Percentiles rank a stretch among this genome's conserved stretches.
Conservation (phyloP, 2,329 filamentous ascomycete genomes). For the Onygena corvina region DNA sequence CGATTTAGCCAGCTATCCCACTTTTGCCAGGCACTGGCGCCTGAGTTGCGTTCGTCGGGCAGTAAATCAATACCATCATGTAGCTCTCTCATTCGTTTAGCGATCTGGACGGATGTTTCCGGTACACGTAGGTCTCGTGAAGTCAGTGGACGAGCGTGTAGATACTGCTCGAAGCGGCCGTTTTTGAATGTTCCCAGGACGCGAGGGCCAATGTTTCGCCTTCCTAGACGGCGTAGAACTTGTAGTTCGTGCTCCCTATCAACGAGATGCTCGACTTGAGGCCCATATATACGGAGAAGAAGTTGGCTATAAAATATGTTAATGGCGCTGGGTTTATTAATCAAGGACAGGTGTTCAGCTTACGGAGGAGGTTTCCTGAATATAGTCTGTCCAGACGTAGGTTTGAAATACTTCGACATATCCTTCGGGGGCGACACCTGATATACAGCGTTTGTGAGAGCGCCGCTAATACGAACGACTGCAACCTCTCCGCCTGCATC, state of each 20-base stretch:
- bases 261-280: constrained; percentile 89
- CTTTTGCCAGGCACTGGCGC: constrained; percentile 77
- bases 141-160: constrained; percentile 72
- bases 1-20: constrained; percentile 84
- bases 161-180: constrained; percentile 89
- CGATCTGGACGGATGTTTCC: constrained; percentile 81
- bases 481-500: constrained; percentile 33
- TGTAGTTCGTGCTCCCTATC: constrained; percentile 81
- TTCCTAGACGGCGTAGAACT: constrained; percentile 71
- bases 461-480: constrained; percentile 55
- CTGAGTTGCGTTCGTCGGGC: constrained; percentile 60
- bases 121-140: constrained; percentile 63
- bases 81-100: constrained; percentile 92
- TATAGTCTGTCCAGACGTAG: constrained; percentile 27
- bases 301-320: constrained; percentile 47
- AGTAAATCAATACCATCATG: constrained; percentile 87
- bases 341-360: constrained; percentile 21
- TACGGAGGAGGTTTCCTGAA: constrained; percentile 43
- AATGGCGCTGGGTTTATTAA: not conserved
- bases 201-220: constrained; percentile 85
- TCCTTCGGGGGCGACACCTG: constrained; percentile 72
- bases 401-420: constrained; percentile 35
- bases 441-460: constrained; percentile 92
- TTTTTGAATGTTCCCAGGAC: constrained; percentile 87
- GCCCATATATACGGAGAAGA: constrained; percentile 82